Evolutionary conservation across 495 filamentous ascomycete genomes (phyloP), one percentile per base, ranked within the genome.

Genomic region (Penicillium crystallinum): DNA sequence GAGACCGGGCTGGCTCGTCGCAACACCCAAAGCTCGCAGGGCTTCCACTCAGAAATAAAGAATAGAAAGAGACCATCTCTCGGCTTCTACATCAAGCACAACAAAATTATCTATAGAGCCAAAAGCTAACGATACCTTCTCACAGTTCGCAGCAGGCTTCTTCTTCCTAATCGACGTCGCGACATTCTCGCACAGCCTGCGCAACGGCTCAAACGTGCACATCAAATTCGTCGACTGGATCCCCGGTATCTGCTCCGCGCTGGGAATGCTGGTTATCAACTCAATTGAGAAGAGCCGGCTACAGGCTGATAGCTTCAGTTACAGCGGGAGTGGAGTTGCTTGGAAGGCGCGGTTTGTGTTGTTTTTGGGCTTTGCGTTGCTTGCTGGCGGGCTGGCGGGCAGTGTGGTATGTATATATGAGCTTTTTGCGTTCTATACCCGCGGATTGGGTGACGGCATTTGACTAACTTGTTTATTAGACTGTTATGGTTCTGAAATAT

Each of bases 211-310:
- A 17, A 69, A 82, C 66, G 81, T 96, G 46, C 91, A 99, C 76
- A 84, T 99, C 63, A 91, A 81, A 66, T 97, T 97, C 70, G 81
- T 97, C 62, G 95, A 99, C 79, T 99, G 95, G 95, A 89, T 99
- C 57, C 95, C 95, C 18, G 85, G 90, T 49, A 95, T 99, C 76
- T 99, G 95, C 77, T 88, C 83, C 39, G 79, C 84, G 43, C 80
- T 97, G 18, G 95, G 95, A 40, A 97, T 97, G 95, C 86, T 97
- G 7, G 90, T 97, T 53, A 97, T 99, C 81, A 99, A 97, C 77
- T 89, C 83, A 50, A 96, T 99, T 58, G 95, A 99, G 68, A 97
- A 97, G 77, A 80, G 84, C 11, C 78, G 91, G 17, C 74, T 99
- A 60, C 86, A 83, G 52, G 87, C 86, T 37, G 93, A 97, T 69